phyloP scores from a whole-genome alignment of 176 grass and related monocot species.

The Aegilops tauschii region DNA sequence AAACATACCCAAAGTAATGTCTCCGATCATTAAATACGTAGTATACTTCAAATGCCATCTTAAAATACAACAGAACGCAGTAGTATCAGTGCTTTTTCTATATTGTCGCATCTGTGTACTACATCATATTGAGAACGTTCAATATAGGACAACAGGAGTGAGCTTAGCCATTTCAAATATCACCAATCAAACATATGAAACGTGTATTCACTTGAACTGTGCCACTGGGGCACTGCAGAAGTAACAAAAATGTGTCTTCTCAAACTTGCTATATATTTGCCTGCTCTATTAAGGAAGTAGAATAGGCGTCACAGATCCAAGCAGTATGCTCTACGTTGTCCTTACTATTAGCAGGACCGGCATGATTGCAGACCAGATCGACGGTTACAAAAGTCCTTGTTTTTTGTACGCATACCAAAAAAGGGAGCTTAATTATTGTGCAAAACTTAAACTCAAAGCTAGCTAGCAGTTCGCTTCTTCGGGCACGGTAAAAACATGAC shows the following conservation, averaged over 20 bases:
- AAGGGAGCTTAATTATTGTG: neutral
- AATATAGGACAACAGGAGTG: neutral
- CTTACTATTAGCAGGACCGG: constrained; percentile 14
- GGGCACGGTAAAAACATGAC: neutral
- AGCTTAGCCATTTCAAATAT: neutral
- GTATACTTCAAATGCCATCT: neutral
- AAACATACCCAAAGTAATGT: constrained; percentile 2
- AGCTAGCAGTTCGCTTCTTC: neutral
- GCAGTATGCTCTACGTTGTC: neutral
- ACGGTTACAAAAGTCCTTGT: neutral
- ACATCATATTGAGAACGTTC: neutral
- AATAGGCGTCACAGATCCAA: neutral
- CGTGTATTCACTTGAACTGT: neutral
- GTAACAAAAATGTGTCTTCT: neutral
- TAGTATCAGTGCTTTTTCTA: neutral
- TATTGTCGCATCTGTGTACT: neutral
- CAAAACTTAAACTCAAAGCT: neutral
- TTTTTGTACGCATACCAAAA: neutral
- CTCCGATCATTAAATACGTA: constrained; percentile 9
- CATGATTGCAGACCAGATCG: neutral
- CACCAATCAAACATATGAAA: neutral
- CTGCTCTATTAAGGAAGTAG: constrained; percentile 3
- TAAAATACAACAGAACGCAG: neutral
- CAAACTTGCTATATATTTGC: neutral
- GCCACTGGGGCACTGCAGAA: neutral